These are phyloP conservation scores for Sporothrix pallida DNA, from an alignment of 2,329 filamentous ascomycete species.

Conservation along the genomic window DNA sequence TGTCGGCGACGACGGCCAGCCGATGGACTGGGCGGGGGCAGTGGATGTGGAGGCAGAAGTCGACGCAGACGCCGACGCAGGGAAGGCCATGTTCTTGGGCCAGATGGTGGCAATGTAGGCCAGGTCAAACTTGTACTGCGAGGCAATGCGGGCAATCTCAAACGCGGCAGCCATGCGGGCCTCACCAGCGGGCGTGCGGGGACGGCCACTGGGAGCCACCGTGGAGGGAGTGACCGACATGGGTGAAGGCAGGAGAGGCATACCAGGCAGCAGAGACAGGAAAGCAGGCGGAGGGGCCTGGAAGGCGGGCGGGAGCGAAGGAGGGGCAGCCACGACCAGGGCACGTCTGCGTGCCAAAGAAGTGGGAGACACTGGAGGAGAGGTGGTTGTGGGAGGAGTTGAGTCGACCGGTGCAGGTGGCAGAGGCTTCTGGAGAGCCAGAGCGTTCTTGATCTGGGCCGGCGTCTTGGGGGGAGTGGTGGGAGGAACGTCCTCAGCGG, in stretches of 20 bases:
- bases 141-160: constrained; percentile 61
- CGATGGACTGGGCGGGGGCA: constrained; percentile 17
- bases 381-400: neutral
- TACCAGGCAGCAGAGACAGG: constrained; percentile 35
- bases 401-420: constrained; percentile 22
- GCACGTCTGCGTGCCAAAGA: constrained; percentile 11
- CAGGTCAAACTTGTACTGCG: constrained; percentile 62
- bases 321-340: constrained; percentile 37
- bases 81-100: constrained; percentile 49
- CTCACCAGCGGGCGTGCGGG: constrained; percentile 49
- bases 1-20: constrained; percentile 30
- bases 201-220: neutral
- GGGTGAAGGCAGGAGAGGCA: constrained; percentile 28
- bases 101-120: constrained; percentile 65
- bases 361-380: constrained; percentile 18
- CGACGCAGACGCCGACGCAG: neutral
- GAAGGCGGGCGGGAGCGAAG: constrained; percentile 43
- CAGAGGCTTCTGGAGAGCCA: constrained; percentile 28
- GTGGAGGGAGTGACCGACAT: neutral
- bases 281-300: constrained; percentile 39
- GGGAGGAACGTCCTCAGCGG: neutral
- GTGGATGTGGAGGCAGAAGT: neutral
- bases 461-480: neutral
- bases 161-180: constrained; percentile 58
- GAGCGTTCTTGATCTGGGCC: neutral